These are phyloP conservation scores for Boletus sp. DNA, from an alignment of 1,284 basidiomycete species.

Conservation along the genomic window DNA sequence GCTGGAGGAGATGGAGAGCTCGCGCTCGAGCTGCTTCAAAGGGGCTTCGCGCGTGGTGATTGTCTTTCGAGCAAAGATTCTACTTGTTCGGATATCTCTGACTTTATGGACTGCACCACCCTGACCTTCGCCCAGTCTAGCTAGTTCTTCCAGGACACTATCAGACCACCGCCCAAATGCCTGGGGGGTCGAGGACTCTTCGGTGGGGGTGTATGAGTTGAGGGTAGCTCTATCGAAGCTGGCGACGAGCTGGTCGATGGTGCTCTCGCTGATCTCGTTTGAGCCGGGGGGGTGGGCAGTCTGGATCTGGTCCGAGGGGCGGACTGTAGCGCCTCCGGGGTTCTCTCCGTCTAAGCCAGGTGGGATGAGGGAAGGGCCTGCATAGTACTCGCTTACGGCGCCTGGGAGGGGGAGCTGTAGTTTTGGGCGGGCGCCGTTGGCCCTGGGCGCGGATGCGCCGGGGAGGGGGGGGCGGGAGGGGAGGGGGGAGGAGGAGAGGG, in stretches of 20 bases:
- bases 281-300: constrained; percentile 34
- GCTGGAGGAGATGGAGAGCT: constrained; percentile 86
- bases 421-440: constrained; percentile 21
- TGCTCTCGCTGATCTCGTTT: constrained; percentile 41
- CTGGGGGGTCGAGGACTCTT: constrained; percentile 28
- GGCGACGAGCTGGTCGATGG: constrained; percentile 37
- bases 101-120: constrained; percentile 96
- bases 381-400: constrained; percentile 32
- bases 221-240: constrained; percentile 27
- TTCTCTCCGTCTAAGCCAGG: constrained; percentile 38
- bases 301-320: constrained; percentile 41
- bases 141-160: constrained; percentile 69
- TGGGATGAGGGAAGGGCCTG: constrained; percentile 31
- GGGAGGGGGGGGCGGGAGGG: constrained; percentile 33
- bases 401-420: constrained; percentile 31
- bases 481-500: constrained; percentile 34
- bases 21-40: constrained; percentile 88
- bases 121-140: constrained; percentile 89
- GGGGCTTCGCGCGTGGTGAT: constrained; percentile 95
- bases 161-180: constrained; percentile 56
- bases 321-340: constrained; percentile 54
- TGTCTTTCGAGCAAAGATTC: constrained; percentile 93
- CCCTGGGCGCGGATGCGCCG: constrained; percentile 21
- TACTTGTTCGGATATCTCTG: constrained; percentile 69
- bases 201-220: constrained; percentile 36